Percentiles rank a stretch among this genome's conserved stretches.
Evolutionary conservation across 106 monocot genomes (phyloP).

Genomic region (Allium sativum): DNA sequence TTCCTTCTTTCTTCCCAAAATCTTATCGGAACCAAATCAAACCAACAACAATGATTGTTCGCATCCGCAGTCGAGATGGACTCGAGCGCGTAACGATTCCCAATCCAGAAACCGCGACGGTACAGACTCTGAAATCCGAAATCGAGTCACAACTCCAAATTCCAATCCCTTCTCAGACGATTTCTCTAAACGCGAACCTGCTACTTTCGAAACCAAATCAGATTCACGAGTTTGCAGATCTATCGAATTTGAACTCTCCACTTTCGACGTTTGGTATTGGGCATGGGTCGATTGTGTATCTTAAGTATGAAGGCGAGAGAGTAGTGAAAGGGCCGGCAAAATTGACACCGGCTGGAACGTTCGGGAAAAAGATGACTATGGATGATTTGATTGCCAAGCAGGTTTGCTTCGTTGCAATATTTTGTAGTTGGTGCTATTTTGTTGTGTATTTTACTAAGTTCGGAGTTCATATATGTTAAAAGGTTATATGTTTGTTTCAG

Average conservation of each 20-base stretch:
- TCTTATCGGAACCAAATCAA: no score
- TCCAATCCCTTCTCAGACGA: slow-evolving; percentile 42
- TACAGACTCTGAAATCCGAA: slow-evolving; percentile 41
- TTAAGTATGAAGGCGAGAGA: slow-evolving; percentile 33
- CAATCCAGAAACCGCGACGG: slow-evolving; percentile 31
- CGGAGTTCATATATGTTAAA: no score
- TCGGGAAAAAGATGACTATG: slow-evolving; percentile 86
- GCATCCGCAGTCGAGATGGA: slow-evolving; percentile 94
- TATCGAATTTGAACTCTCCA: slow-evolving; percentile 14
- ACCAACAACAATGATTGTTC: slow-evolving; percentile 53
- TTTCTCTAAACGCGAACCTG: slow-evolving; percentile 66
- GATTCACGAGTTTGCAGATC: slow-evolving; percentile 10
- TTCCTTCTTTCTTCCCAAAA: no score
- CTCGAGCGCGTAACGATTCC: slow-evolving; percentile 74
- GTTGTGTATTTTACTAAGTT: no score
- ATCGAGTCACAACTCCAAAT: slow-evolving; percentile 75
- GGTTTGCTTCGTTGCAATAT: no score
- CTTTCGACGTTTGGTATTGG: slow-evolving; percentile 53
- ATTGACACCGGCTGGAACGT: slow-evolving; percentile 60
- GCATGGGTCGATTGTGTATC: slow-evolving; percentile 77
- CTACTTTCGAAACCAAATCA: slow-evolving; percentile 33
- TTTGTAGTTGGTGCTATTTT: no score
- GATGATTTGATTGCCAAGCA: slow-evolving; percentile 80
- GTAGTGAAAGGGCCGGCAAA: slow-evolving; percentile 15
- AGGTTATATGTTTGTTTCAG: no score